A percentile compares a stretch with the other conserved stretches of the same genome.
Conservation (phyloP, 2,329 filamentous ascomycete genomes). For the Zarea fungicola region DNA sequence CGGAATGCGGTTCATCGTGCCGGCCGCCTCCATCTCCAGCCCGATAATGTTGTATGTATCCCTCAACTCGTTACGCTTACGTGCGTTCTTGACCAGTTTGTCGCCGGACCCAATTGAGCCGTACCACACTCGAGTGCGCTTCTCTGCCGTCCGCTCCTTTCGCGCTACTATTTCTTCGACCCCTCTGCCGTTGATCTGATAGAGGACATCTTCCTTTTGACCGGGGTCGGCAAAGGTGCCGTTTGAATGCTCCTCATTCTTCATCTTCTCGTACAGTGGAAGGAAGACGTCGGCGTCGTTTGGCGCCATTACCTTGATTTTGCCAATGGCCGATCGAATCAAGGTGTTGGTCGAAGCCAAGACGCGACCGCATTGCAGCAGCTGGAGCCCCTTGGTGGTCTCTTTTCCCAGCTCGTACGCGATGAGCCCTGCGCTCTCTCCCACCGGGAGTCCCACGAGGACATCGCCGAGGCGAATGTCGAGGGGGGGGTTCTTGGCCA, state of each 20-base stretch:
- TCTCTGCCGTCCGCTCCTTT: neutral
- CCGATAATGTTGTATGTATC: conserved; percentile 21
- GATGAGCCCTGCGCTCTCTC: conserved; percentile 21
- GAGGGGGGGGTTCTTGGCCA: conserved; percentile 14
- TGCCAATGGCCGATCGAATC: neutral
- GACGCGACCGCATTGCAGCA: neutral
- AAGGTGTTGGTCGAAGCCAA: neutral
- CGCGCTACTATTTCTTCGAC: neutral
- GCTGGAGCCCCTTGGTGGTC: neutral
- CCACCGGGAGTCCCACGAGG: conserved; percentile 23
- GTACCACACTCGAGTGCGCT: neutral
- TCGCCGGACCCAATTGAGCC: conserved; percentile 27
- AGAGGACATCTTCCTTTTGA: neutral
- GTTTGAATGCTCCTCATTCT: neutral
- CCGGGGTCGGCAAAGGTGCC: neutral
- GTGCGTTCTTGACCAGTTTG: conserved; percentile 24
- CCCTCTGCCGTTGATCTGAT: neutral
- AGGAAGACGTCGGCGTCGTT: neutral
- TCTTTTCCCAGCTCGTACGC: conserved; percentile 22
- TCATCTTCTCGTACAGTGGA: conserved; percentile 19
- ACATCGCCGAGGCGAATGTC: conserved; percentile 33
- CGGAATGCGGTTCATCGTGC: conserved; percentile 27
- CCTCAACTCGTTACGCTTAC: conserved; percentile 19
- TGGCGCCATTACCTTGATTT: neutral
- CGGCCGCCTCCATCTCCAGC: conserved; percentile 30